Base-by-base conservation (phyloP, 345 rosid genomes). In the Conringia planisiliqua region DNA sequence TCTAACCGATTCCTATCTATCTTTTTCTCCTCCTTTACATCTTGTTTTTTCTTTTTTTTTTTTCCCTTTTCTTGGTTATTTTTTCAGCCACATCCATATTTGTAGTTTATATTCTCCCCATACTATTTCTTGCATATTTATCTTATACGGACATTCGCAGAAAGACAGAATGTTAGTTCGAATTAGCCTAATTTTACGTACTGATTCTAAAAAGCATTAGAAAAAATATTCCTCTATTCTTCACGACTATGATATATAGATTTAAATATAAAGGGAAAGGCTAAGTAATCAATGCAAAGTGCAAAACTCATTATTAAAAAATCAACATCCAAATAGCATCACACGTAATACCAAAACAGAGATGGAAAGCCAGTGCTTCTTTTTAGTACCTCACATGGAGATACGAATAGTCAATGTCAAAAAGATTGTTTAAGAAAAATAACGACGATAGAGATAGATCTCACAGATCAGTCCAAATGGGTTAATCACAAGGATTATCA, bases 401-500 rank as follows among this genome's bases (percentile, higher is more conserved):
- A 72, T 51, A 42, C 52, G 58, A 51, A 78, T 72, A 51, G 68
- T 71, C 73, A 71, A 78, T 66, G 77, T 78, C 63, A n/a, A 66
- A 48, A 66, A 33, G 2, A n/a, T 70, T 55, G 6, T 54, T 43
- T 62, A 20, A 40, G 18, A 7, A 57, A 8, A 6, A 9, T n/a
- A 16, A 32, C 56, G n/a, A 30, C 14, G 33, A 74, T 42, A 26
- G 39, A 64, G 72, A 33, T 26, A 32, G 40, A 38, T 46, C 66
- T 57, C 40, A 56, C 29, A 55, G 13, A 77, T 71, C 76, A 64
- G 77, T 64, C 62, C 77, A 77, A 71, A 77, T 50, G 40, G 43
- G 68, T 56, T 77, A 65, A 78, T 78, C 57, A 58, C 35, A 27
- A 71, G 10, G 32, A 30, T 58, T 57, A 48, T 59, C 42, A 71